Percentiles rank a stretch among this genome's conserved stretches.
Conservation (phyloP, 1,139 yeast genomes). For the Pichia kudriavzevii region DNA sequence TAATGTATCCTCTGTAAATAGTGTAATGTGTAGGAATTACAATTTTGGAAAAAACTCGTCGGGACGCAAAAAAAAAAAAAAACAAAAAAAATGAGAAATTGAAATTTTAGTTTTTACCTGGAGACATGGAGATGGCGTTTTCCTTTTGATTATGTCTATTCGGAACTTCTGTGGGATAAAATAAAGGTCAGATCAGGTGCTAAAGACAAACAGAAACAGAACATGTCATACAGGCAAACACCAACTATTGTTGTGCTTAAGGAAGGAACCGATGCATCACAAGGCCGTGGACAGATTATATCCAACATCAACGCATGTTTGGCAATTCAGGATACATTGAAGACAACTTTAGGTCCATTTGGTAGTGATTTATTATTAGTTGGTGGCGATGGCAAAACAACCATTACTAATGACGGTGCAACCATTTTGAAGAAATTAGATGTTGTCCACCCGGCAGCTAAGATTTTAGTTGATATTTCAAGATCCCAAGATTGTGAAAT, state of each 20-base stretch:
- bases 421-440: conserved; percentile 87
- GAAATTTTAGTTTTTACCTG: too few species aligned
- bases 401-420: conserved; percentile 97
- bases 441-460: conserved; percentile 98
- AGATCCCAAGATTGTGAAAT: conserved; percentile 98
- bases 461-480: conserved; percentile 87
- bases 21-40: too few species aligned
- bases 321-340: conserved; percentile 92
- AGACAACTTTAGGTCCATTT: conserved; percentile 93
- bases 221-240: conserved; percentile 85
- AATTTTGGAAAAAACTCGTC: too few species aligned
- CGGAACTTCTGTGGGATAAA: too few species aligned
- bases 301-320: conserved; percentile 94
- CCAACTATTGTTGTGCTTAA: conserved; percentile 96
- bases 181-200: too few species aligned
- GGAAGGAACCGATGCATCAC: conserved; percentile 96
- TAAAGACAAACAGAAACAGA: neutral
- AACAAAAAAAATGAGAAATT: too few species aligned
- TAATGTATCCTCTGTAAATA: too few species aligned
- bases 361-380: conserved; percentile 94
- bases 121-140: too few species aligned
- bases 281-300: conserved; percentile 92
- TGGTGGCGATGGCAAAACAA: conserved; percentile 74
- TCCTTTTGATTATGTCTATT: too few species aligned
- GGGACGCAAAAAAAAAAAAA: too few species aligned